Conservation (phyloP, 192 early-diverging fungal genomes). For the Gonapodya prolifera region DNA sequence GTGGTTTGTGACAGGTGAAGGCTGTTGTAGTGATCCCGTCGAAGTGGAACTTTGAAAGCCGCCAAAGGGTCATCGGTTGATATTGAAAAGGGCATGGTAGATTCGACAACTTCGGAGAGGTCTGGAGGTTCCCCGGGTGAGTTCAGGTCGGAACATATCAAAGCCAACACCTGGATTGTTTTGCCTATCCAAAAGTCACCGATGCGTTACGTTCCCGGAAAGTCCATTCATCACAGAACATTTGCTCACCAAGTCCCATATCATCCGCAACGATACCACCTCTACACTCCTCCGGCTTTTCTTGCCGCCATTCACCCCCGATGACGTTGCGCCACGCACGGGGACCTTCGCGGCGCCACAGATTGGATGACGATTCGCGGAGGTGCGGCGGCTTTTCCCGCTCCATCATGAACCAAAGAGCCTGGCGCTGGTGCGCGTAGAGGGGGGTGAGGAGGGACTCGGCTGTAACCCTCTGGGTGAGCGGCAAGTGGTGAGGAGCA, state of each 20-base stretch:
- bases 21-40: not conserved
- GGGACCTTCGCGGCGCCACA: slow-evolving; percentile 1
- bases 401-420: slow-evolving; percentile 62
- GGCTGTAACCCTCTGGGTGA: not conserved
- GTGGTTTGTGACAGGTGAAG: not conserved
- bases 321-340: not conserved
- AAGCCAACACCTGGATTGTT: slow-evolving; percentile 1
- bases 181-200: not conserved
- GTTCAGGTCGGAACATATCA: not conserved
- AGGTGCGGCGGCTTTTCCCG: slow-evolving; percentile 38
- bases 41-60: not conserved
- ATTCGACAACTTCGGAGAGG: not conserved
- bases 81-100: not conserved
- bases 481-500: too few species aligned
- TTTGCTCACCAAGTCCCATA: not conserved
- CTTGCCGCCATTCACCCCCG: not conserved
- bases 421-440: slow-evolving; percentile 73
- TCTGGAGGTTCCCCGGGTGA: not conserved
- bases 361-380: not conserved
- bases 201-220: not conserved
- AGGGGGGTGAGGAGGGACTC: slow-evolving; percentile 29
- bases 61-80: not conserved
- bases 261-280: slow-evolving; percentile 2
- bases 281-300: not conserved
- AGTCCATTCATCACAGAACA: not conserved